Percentiles rank a stretch among this genome's conserved stretches.
Evolutionary conservation across 2,329 filamentous ascomycete genomes (phyloP).

Genomic region (Diaporthe sp.): DNA sequence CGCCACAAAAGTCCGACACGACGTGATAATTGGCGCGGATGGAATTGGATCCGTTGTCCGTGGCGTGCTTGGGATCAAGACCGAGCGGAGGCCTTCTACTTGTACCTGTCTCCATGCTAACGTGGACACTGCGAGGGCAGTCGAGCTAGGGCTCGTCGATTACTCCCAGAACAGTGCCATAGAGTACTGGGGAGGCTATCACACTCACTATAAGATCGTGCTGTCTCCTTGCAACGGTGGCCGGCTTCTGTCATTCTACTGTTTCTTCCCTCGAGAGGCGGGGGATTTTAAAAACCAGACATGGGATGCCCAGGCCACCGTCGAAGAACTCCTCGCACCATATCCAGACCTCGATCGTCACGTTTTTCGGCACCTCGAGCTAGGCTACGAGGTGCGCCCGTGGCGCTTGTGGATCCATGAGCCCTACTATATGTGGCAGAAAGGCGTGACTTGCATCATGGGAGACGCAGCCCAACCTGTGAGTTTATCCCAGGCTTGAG

Average conservation of each 20-base stretch:
- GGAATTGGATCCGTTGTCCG: neutral
- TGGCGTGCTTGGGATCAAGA: neutral
- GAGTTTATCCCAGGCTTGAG: neutral
- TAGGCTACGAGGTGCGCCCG: neutral
- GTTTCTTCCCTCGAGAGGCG: neutral
- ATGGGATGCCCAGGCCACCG: neutral
- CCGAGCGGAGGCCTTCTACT: neutral
- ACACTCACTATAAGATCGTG: conserved; percentile 4
- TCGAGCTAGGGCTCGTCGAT: neutral
- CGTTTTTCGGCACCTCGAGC: neutral
- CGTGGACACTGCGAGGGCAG: neutral
- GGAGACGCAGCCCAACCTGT: neutral
- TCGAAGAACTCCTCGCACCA: neutral
- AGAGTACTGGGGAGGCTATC: conserved; percentile 2
- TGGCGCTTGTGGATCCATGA: conserved; percentile 3
- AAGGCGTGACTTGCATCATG: neutral
- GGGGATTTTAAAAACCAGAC: neutral
- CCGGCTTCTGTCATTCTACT: neutral
- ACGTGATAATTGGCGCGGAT: neutral
- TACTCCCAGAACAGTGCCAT: conserved; percentile 11
- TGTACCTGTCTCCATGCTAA: conserved; percentile 1
- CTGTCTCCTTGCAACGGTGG: conserved; percentile 4
- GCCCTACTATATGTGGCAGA: neutral
- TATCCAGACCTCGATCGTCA: neutral
- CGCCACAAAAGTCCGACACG: neutral